phyloP scores from a whole-genome alignment of 345 rosid genomes.

The Chamaenerion angustifolium region DNA sequence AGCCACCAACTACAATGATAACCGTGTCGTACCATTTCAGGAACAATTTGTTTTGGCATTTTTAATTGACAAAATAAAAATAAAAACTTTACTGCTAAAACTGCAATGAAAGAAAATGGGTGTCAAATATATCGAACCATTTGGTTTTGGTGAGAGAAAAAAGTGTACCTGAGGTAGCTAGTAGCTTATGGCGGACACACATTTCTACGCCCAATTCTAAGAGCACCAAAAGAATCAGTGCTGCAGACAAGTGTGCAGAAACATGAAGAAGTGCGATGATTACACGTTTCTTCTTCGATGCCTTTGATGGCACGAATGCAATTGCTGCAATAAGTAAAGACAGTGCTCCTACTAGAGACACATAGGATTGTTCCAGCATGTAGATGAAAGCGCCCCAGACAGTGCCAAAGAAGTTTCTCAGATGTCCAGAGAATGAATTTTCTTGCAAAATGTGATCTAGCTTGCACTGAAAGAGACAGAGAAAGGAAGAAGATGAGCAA shows the following conservation, averaged over 20 bases:
- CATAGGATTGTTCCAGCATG: slow-evolving; percentile 64
- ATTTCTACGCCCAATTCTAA: slow-evolving; percentile 87
- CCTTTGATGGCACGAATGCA: slow-evolving; percentile 75
- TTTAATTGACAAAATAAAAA: too few relatives aligned
- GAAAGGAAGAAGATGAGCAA: slow-evolving; percentile 3
- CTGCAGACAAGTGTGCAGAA: slow-evolving; percentile 76
- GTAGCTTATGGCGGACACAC: slow-evolving; percentile 76
- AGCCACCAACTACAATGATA: too few relatives aligned
- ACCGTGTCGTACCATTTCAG: too few relatives aligned
- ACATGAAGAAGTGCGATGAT: slow-evolving; percentile 81
- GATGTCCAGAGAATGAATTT: slow-evolving; percentile 77
- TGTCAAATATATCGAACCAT: too few relatives aligned
- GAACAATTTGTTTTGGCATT: too few relatives aligned
- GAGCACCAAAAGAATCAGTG: slow-evolving; percentile 83
- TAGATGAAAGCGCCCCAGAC: slow-evolving; percentile 59
- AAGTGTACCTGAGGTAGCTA: slow-evolving; percentile 75
- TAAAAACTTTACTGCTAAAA: too few relatives aligned
- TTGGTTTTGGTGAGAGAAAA: too few relatives aligned
- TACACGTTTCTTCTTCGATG: slow-evolving; percentile 62
- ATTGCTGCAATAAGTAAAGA: slow-evolving; percentile 51
- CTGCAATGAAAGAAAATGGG: too few relatives aligned
- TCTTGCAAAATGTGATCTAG: slow-evolving; percentile 78
- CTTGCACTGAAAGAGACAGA: slow-evolving; percentile 53
- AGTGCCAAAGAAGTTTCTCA: slow-evolving; percentile 70
- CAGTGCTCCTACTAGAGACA: slow-evolving; percentile 65